Base-by-base conservation (phyloP, 2,329 filamentous ascomycete genomes). In the Clarireedia hainanense region DNA sequence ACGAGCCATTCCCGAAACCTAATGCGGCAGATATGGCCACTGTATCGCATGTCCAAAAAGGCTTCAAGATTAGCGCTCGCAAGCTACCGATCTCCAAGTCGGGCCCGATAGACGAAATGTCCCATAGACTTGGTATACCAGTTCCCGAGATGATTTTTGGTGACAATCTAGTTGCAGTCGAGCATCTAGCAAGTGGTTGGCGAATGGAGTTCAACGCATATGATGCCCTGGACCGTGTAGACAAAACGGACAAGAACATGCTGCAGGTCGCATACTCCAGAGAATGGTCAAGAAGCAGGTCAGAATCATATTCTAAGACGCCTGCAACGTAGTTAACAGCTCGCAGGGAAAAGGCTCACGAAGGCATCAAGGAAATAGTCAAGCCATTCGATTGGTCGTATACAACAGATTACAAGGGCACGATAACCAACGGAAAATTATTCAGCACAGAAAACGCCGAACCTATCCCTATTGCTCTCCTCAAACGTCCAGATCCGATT, bases 91-190 rank as follows among this genome's bases (percentile, higher is more conserved):
- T 99, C 71, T 87, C 95, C 64, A 96, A 96, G 72, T 84, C 91
- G 47, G 88, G 81, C 5, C 88, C 91, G 50, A 97, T 99, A 68
- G 91, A 96, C 68, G 82, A 81, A 39, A 89, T 99, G 83, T 85
- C 85, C 42, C 77, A 79, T 56, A 83, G 81, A 60, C 79, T 99
- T 53, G 85, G 85, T 30, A 96, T 99, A 68, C 84, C 92, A 17
- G 83, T 92, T 42, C 94, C 94, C 7, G 94, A 99, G 75, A 99
- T 99, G 94, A 99, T 99, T 62, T 99, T 99, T 69, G 94, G 94
- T 59, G 91, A 99, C 76, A 99, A 99, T 71, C 76, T 87, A 57
- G 85, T 95, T 42, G 75, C 81, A 6, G 79, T 99, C 58, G 77
- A 84, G 52, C 90, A 97, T 73, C 60, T 74, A n/a, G 78, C 80